Evolutionary conservation across 2,329 filamentous ascomycete genomes (phyloP).

Genomic region (Fonsecaea multimorphosa): DNA sequence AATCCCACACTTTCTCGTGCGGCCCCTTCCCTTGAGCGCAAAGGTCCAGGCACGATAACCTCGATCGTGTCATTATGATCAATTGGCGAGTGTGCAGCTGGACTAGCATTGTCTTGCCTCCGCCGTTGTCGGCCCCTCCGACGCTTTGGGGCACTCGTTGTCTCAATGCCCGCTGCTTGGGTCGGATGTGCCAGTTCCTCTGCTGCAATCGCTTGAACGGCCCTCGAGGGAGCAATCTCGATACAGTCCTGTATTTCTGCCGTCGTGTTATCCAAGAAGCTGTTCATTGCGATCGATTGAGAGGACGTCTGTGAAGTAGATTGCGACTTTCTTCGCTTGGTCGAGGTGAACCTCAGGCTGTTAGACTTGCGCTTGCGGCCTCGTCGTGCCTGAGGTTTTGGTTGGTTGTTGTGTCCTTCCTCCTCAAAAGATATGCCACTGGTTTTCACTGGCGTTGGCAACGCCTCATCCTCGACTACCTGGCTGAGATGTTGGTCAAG

Average conservation of each 20-base stretch:
- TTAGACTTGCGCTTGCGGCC: constrained; percentile 31
- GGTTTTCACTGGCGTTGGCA: too few species aligned
- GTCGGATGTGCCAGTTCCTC: background rate
- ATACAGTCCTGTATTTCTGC: constrained; percentile 28
- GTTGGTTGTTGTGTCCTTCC: background rate
- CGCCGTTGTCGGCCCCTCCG: constrained; percentile 20
- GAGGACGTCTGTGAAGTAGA: constrained; percentile 18
- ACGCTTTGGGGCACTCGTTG: constrained; percentile 15
- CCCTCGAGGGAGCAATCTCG: constrained; percentile 18
- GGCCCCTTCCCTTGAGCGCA: background rate
- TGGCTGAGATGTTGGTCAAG: constrained; percentile 42
- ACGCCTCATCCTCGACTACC: constrained; percentile 4
- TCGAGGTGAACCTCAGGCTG: constrained; percentile 5
- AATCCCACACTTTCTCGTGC: background rate
- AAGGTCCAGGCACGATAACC: constrained; percentile 8
- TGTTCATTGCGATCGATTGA: constrained; percentile 7
- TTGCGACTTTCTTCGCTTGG: constrained; percentile 28
- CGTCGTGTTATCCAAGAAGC: background rate
- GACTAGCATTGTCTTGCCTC: background rate
- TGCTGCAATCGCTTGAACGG: constrained; percentile 6
- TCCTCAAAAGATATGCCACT: background rate
- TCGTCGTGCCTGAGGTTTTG: background rate
- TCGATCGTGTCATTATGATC: background rate
- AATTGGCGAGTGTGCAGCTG: background rate
- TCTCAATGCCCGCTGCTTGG: background rate